A percentile compares a stretch with the other conserved stretches of the same genome.
These are phyloP conservation scores for Monosporozyma unispora DNA, from an alignment of 805 yeast species.

Conservation along the genomic window DNA sequence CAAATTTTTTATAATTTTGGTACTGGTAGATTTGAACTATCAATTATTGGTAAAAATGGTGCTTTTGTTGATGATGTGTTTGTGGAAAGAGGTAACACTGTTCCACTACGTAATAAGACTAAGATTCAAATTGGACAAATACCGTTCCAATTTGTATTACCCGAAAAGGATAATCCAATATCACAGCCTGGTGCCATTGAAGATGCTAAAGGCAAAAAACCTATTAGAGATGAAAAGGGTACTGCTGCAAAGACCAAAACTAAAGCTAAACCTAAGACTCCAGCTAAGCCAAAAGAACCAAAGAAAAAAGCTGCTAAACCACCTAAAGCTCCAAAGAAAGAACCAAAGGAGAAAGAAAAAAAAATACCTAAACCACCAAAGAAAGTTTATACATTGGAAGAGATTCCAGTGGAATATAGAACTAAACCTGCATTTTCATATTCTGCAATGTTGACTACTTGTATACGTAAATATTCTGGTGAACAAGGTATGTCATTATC, in stretches of 20 bases:
- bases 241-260: neutral
- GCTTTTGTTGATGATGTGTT: conserved; percentile 91
- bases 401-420: conserved; percentile 81
- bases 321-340: conserved; percentile 22
- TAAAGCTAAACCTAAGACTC: conserved; percentile 2
- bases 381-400: conserved; percentile 65
- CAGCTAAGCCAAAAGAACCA: conserved; percentile 6
- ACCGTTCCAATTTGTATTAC: conserved; percentile 78
- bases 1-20: conserved; percentile 95
- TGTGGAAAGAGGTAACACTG: conserved; percentile 84
- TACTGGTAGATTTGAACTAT: conserved; percentile 84
- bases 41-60: conserved; percentile 90
- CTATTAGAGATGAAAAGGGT: conserved; percentile 3
- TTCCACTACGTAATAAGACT: conserved; percentile 72
- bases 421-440: conserved; percentile 77
- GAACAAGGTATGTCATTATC: conserved; percentile 70
- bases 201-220: conserved; percentile 6
- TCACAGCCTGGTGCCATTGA: neutral
- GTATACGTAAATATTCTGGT: conserved; percentile 57
- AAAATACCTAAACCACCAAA: conserved; percentile 47
- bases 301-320: conserved; percentile 12
- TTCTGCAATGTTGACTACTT: conserved; percentile 71
- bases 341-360: conserved; percentile 35
- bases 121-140: conserved; percentile 91
- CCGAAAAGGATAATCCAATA: conserved; percentile 42